A percentile compares a stretch with the other conserved stretches of the same genome.
Conservation (phyloP, 345 rosid genomes). For the Eucalyptus pumila region DNA sequence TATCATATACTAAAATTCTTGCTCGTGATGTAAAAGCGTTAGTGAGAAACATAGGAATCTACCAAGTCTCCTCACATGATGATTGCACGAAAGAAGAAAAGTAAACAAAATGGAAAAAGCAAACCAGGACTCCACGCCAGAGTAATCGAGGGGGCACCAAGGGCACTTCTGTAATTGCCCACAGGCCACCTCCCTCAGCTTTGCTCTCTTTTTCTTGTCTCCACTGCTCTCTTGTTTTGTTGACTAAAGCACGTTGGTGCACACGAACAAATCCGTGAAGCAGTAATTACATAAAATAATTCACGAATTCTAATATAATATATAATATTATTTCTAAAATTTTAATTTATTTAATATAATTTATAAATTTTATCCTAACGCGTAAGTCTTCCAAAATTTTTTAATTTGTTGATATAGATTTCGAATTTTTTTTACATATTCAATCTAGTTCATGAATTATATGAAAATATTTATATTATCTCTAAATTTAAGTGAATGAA, state of each 20-base stretch:
- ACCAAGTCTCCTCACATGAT: background rate
- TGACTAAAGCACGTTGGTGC: background rate
- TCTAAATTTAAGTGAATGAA: accelerated
- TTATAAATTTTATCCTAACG: accelerated
- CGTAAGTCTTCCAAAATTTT: accelerated
- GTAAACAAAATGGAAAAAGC: background rate
- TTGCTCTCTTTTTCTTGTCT: background rate
- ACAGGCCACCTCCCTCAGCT: background rate
- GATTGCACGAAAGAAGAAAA: background rate
- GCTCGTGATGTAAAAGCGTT: background rate
- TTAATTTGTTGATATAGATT: too few species aligned
- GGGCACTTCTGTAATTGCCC: background rate
- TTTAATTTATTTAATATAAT: background rate
- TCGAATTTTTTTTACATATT: accelerated
- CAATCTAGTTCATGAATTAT: accelerated
- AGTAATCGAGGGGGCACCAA: background rate
- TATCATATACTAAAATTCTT: background rate
- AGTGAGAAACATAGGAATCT: background rate
- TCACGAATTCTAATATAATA: background rate
- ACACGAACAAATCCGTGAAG: background rate
- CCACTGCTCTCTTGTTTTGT: too few species aligned
- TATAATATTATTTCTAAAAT: accelerated
- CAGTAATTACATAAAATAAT: background rate
- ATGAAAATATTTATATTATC: background rate
- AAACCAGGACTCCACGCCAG: background rate